Evolutionary conservation across 441 rosid genomes (phyloP).

Genomic region (Erodium texanum): DNA sequence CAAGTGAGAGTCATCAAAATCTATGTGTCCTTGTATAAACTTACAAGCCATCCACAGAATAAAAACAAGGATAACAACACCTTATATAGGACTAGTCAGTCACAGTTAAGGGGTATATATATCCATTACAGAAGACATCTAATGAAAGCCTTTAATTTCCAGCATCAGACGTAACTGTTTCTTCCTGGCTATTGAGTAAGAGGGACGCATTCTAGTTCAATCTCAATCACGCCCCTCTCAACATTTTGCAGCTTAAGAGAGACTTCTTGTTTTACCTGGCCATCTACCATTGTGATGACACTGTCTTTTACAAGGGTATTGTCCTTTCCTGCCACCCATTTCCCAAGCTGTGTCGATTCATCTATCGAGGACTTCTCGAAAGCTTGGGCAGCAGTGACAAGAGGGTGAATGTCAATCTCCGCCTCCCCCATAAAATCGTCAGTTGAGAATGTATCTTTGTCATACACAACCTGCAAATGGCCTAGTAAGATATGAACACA

Average conservation of each 20-base stretch:
- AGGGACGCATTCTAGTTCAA: conserved; percentile 88
- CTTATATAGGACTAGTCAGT: no score
- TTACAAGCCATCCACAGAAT: no score
- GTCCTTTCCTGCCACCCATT: conserved; percentile 68
- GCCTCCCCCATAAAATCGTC: conserved; percentile 99
- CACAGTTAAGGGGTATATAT: no score
- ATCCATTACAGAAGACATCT: no score
- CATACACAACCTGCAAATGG: conserved; percentile 74
- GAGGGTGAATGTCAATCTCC: conserved; percentile 87
- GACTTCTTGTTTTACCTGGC: conserved; percentile 75
- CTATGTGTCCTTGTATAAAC: neutral
- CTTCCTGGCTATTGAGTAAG: conserved; percentile 54
- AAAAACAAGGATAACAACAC: no score
- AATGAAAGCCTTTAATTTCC: neutral
- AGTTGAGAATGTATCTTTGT: conserved; percentile 73
- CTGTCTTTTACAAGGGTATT: conserved; percentile 70
- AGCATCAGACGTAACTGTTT: neutral
- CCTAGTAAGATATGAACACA: no score
- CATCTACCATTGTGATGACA: conserved; percentile 54
- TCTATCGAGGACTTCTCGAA: conserved; percentile 44
- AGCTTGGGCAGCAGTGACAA: conserved; percentile 73
- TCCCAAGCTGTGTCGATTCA: conserved; percentile 67
- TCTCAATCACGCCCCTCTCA: conserved; percentile 77
- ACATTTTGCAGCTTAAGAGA: conserved; percentile 75
- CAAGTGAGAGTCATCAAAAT: neutral